Evolutionary conservation across 2,329 filamentous ascomycete genomes (phyloP).

Genomic region (Raffaelea deltoideospora): DNA sequence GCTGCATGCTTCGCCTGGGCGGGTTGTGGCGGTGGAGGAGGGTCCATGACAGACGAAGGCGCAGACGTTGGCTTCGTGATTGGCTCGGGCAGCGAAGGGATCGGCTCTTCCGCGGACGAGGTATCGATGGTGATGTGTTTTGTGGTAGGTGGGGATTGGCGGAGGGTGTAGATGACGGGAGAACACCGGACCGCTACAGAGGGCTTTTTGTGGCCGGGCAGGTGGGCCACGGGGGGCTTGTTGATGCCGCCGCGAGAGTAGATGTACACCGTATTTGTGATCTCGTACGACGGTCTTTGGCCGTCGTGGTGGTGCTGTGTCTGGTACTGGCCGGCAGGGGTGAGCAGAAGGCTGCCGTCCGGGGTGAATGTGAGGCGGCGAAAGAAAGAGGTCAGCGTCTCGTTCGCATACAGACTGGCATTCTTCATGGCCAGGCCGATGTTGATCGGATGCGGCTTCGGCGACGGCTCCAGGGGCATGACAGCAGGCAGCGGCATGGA

Average conservation of each 20-base stretch:
- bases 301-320: constrained; percentile 51
- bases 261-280: constrained; percentile 96
- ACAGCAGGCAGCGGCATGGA: constrained; percentile 89
- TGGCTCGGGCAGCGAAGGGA: constrained; percentile 72
- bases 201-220: constrained; percentile 95
- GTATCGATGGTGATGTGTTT: constrained; percentile 93
- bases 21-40: constrained; percentile 42
- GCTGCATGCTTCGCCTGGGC: too few species aligned
- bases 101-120: constrained; percentile 69
- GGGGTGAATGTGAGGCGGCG: constrained; percentile 85
- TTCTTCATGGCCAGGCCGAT: constrained; percentile 57
- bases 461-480: constrained; percentile 83
- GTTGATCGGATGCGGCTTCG: constrained; percentile 50
- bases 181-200: constrained; percentile 94
- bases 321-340: constrained; percentile 90
- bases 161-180: constrained; percentile 70
- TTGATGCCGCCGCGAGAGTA: constrained; percentile 94
- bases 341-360: constrained; percentile 85
- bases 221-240: constrained; percentile 85
- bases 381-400: constrained; percentile 95
- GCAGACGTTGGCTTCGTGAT: constrained; percentile 43
- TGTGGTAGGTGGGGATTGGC: constrained; percentile 52
- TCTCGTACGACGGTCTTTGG: constrained; percentile 62
- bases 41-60: constrained; percentile 55
- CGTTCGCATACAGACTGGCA: constrained; percentile 84